Conservation (phyloP, 2,329 filamentous ascomycete genomes). For the Mollisiaceae sp. region DNA sequence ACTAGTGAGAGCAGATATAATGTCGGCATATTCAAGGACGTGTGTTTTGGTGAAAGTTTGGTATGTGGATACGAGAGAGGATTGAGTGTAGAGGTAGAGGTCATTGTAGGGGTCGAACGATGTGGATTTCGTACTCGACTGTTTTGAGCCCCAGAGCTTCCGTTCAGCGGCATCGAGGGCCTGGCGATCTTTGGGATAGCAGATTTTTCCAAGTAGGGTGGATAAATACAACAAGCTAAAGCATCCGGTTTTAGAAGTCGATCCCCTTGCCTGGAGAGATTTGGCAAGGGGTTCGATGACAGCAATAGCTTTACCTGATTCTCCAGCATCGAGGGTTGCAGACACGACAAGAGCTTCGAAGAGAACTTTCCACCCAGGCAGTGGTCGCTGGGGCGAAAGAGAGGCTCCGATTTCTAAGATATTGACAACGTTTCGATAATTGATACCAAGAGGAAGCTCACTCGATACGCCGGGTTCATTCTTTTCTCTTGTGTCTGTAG, state of each 20-base stretch:
- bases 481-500: constrained; percentile 31
- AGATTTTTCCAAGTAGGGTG: constrained; percentile 44
- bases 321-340: constrained; percentile 67
- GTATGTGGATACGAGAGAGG: constrained; percentile 59
- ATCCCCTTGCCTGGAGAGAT: constrained; percentile 49
- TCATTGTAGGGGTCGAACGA: constrained; percentile 67
- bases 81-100: constrained; percentile 65
- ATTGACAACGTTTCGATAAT: constrained; percentile 72
- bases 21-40: constrained; percentile 53
- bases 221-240: constrained; percentile 42
- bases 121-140: constrained; percentile 47
- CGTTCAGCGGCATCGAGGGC: constrained; percentile 69
- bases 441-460: constrained; percentile 62
- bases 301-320: constrained; percentile 67
- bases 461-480: constrained; percentile 40
- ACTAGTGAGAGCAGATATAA: constrained; percentile 49
- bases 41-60: constrained; percentile 46
- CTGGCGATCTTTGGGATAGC: constrained; percentile 63
- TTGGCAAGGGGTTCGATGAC: constrained; percentile 75
- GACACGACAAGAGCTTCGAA: constrained; percentile 61
- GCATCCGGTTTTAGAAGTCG: constrained; percentile 29
- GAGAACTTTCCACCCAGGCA: constrained; percentile 53
- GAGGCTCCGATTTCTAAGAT: constrained; percentile 68
- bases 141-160: constrained; percentile 66
- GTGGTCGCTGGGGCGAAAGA: constrained; percentile 39